Percentiles rank a stretch among this genome's conserved stretches.
These are phyloP conservation scores for Leccinum incarnatum DNA, from an alignment of 768 basidiomycete genomes.

Conservation along the genomic window DNA sequence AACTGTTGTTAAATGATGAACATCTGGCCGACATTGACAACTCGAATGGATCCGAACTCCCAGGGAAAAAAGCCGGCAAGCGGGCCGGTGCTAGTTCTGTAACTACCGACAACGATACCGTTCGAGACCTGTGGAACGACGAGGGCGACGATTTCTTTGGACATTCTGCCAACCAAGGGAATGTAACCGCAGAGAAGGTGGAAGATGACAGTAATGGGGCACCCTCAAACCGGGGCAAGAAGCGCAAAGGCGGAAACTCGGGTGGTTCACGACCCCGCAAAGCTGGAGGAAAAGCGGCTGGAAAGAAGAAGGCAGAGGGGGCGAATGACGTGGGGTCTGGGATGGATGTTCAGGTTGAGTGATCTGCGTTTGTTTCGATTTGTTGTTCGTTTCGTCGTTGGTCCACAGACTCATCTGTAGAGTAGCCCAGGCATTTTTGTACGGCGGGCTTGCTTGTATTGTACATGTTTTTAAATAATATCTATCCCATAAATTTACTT, in stretches of 20 bases:
- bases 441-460: conserved; percentile 27
- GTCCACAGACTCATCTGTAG: conserved; percentile 26
- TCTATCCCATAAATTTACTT: conserved; percentile 9
- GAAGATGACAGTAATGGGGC: conserved; percentile 31
- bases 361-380: conserved; percentile 15
- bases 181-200: conserved; percentile 20
- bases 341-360: conserved; percentile 28
- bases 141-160: conserved; percentile 88
- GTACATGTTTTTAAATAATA: conserved; percentile 27
- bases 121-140: conserved; percentile 78
- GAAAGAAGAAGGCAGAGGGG: conserved; percentile 31
- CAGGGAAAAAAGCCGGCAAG: conserved; percentile 37
- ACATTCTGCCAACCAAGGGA: conserved; percentile 40
- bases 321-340: conserved; percentile 24
- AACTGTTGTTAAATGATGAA: conserved; percentile 90
- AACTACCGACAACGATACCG: conserved; percentile 36
- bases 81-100: conserved; percentile 29
- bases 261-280: conserved; percentile 27
- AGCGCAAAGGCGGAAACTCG: conserved; percentile 30
- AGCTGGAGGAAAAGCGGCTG: conserved; percentile 29
- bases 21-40: conserved; percentile 74
- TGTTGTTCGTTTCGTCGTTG: conserved; percentile 11
- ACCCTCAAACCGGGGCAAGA: conserved; percentile 31
- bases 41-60: conserved; percentile 37
- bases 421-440: conserved; percentile 29